Evolutionary conservation across 768 basidiomycete genomes (phyloP).

Genomic region (Daedaleopsis nitida): DNA sequence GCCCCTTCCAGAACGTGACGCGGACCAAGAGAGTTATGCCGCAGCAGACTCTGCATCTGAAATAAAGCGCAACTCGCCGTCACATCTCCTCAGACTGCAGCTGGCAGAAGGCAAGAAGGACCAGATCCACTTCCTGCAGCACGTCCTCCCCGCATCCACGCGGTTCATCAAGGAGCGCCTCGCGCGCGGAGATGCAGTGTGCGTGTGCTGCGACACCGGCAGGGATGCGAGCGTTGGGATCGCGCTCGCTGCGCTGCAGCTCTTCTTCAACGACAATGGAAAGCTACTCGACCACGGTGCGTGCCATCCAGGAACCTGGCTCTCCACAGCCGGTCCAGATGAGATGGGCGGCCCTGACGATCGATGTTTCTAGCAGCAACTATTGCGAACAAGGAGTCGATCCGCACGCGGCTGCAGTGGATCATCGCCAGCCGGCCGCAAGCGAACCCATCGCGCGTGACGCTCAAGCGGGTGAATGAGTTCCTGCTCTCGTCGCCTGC

Average conservation of each 20-base stretch:
- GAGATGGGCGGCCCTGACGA: background rate
- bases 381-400: slow-evolving; percentile 53
- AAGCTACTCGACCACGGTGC: slow-evolving; percentile 5
- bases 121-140: slow-evolving; percentile 36
- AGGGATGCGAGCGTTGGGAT: slow-evolving; percentile 68
- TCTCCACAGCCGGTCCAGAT: background rate
- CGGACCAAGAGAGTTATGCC: background rate
- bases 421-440: slow-evolving; percentile 73
- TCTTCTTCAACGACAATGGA: slow-evolving; percentile 61
- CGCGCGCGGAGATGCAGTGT: slow-evolving; percentile 36
- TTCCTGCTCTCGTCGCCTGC: slow-evolving; percentile 54
- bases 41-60: background rate
- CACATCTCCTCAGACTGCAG: slow-evolving; percentile 17
- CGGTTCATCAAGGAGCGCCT: slow-evolving; percentile 49
- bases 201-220: slow-evolving; percentile 58
- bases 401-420: slow-evolving; percentile 83
- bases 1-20: background rate
- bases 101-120: slow-evolving; percentile 28
- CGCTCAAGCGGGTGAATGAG: slow-evolving; percentile 79
- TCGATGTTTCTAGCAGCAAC: background rate
- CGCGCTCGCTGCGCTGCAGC: slow-evolving; percentile 55
- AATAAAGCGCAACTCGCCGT: too few species aligned
- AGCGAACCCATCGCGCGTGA: slow-evolving; percentile 83
- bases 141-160: slow-evolving; percentile 50
- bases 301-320: background rate